phyloP scores from a whole-genome alignment of 2,329 filamentous ascomycete species.

The Colletotrichum kahawae region DNA sequence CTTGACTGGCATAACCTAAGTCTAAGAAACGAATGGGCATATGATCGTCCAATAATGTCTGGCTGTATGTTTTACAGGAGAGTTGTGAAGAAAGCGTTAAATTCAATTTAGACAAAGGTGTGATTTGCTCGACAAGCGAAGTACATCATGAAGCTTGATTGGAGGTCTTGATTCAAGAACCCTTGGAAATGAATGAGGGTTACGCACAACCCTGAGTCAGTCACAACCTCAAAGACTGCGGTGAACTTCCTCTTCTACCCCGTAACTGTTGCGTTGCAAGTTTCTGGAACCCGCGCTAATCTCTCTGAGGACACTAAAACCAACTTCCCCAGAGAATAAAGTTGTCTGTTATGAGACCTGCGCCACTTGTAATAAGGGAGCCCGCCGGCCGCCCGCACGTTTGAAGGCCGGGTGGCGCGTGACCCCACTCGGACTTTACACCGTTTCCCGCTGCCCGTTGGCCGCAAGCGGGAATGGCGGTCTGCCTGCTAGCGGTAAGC shows the following conservation, averaged over 20 bases:
- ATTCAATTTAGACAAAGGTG: no score
- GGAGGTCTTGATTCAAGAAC: no score
- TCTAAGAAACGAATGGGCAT: no score
- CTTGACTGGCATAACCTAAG: no score
- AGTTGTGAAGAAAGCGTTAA: no score
- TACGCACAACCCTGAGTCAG: no score
- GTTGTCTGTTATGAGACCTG: neutral
- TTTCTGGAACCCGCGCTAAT: neutral
- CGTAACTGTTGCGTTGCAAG: neutral
- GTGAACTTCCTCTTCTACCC: neutral
- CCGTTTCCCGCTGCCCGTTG: neutral
- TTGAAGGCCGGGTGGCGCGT: neutral
- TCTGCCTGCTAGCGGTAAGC: neutral
- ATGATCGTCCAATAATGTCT: no score
- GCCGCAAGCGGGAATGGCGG: neutral
- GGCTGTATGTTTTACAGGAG: no score
- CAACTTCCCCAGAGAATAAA: neutral
- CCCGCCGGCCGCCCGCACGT: neutral
- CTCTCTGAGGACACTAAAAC: neutral
- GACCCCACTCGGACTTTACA: neutral
- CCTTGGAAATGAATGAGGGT: no score
- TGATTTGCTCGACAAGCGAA: no score
- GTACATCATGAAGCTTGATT: no score
- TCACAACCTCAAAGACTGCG: neutral
- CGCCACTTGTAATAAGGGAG: neutral